Conservation (phyloP, 768 basidiomycete genomes). For the Pholiota microspora region DNA sequence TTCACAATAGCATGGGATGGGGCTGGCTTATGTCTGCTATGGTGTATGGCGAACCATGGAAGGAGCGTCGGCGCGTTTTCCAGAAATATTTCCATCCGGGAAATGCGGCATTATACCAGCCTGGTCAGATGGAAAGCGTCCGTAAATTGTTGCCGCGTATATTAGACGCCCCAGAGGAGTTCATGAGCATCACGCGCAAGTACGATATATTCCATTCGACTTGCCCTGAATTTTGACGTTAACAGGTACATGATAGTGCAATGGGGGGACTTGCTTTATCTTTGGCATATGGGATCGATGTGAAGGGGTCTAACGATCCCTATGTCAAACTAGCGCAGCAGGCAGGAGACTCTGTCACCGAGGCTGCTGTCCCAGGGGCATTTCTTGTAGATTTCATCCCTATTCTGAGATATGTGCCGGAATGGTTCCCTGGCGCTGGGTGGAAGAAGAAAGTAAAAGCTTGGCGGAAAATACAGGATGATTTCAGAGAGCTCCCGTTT, state of each 20-base stretch:
- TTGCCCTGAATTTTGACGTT: not conserved
- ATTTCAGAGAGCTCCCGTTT: conserved; percentile 38
- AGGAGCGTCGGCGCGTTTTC: conserved; percentile 37
- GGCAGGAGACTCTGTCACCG: conserved; percentile 30
- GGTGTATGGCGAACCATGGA: conserved; percentile 41
- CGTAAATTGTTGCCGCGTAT: conserved; percentile 28
- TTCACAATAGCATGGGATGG: conserved; percentile 46
- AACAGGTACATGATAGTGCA: conserved; percentile 25
- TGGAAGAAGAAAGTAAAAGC: conserved; percentile 50
- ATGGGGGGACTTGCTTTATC: conserved; percentile 39
- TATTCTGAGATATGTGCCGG: conserved; percentile 43
- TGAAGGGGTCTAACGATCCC: conserved; percentile 38
- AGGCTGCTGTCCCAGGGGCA: conserved; percentile 37
- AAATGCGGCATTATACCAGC: conserved; percentile 28
- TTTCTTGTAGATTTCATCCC: conserved; percentile 46
- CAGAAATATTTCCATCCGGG: conserved; percentile 37
- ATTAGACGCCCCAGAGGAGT: conserved; percentile 35
- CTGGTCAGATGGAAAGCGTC: conserved; percentile 26
- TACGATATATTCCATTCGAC: conserved; percentile 19
- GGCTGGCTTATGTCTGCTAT: conserved; percentile 37
- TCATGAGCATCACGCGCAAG: conserved; percentile 34
- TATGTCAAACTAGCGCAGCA: conserved; percentile 39
- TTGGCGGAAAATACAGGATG: conserved; percentile 38
- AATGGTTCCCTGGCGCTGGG: conserved; percentile 58
- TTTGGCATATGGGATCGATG: conserved; percentile 45